These are phyloP conservation scores for Auriscalpium microsporum DNA, from an alignment of 768 basidiomycete genomes.

Conservation along the genomic window DNA sequence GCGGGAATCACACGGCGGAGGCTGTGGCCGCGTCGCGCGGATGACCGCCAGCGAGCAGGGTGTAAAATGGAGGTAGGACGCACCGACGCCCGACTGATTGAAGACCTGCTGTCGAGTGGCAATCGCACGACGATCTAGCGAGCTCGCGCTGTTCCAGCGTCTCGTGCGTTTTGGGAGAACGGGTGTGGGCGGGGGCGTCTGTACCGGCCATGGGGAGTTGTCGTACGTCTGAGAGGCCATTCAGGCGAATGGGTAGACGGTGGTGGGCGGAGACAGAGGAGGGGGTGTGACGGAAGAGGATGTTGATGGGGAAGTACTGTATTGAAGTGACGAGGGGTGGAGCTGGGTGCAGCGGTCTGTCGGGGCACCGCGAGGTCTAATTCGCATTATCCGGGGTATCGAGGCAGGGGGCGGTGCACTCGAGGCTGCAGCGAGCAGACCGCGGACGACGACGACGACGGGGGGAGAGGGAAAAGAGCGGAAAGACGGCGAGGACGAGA, in stretches of 20 bases:
- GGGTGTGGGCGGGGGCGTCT: constrained; percentile 28
- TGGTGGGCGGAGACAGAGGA: constrained; percentile 14
- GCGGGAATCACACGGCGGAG: not conserved
- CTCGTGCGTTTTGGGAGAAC: constrained; percentile 26
- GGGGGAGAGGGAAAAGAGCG: constrained; percentile 18
- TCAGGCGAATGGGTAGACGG: constrained; percentile 6
- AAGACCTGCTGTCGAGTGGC: constrained; percentile 9
- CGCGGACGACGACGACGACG: constrained; percentile 22
- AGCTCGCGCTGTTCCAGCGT: constrained; percentile 4
- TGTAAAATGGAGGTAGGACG: not conserved
- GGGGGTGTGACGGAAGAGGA: constrained; percentile 10
- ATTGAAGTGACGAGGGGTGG: constrained; percentile 12
- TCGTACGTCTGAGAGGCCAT: constrained; percentile 31
- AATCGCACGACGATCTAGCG: constrained; percentile 10
- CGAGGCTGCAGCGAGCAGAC: constrained; percentile 18
- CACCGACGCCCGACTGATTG: constrained; percentile 13
- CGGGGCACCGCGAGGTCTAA: constrained; percentile 13
- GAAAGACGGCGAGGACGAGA: not conserved
- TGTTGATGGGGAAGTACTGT: constrained; percentile 14
- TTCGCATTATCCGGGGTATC: constrained; percentile 24
- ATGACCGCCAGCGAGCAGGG: not conserved
- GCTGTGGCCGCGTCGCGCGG: not conserved
- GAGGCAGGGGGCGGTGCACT: constrained; percentile 15
- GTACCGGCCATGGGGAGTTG: constrained; percentile 36
- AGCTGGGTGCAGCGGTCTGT: constrained; percentile 9